These are phyloP conservation scores for Pestalotiopsis sp. DNA, from an alignment of 2,329 filamentous ascomycete species.

Conservation along the genomic window DNA sequence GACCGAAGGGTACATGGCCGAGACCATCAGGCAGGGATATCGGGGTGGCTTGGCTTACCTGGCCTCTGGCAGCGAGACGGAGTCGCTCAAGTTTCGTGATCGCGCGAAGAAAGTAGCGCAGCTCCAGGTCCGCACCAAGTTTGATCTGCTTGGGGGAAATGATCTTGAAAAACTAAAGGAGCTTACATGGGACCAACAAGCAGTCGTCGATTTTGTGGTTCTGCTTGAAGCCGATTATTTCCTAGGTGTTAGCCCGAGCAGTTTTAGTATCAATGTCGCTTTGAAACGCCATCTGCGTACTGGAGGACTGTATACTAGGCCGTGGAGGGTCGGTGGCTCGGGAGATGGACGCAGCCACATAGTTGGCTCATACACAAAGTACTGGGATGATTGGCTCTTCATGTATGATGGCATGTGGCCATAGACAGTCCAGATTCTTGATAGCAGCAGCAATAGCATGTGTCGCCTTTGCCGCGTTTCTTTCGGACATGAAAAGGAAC, in stretches of 20 bases:
- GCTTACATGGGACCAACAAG: conserved; percentile 46
- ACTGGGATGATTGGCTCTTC: conserved; percentile 51
- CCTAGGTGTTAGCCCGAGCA: conserved; percentile 47
- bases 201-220: conserved; percentile 43
- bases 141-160: conserved; percentile 31
- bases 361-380: conserved; percentile 42
- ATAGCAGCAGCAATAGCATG: background rate
- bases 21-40: conserved; percentile 32
- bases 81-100: conserved; percentile 36
- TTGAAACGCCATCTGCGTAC: conserved; percentile 43
- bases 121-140: conserved; percentile 39
- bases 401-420: conserved; percentile 49
- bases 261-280: conserved; percentile 49
- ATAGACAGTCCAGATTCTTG: conserved; percentile 13
- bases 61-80: conserved; percentile 45
- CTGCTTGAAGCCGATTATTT: conserved; percentile 41
- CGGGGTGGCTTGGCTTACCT: conserved; percentile 40
- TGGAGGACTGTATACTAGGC: conserved; percentile 40
- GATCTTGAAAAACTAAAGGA: conserved; percentile 30
- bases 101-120: conserved; percentile 29
- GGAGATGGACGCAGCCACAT: conserved; percentile 44
- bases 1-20: conserved; percentile 38
- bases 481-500: background rate
- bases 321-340: conserved; percentile 40
- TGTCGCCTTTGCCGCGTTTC: background rate